phyloP scores from a whole-genome alignment of 441 rosid species.

The Dalechampia spathulata region DNA sequence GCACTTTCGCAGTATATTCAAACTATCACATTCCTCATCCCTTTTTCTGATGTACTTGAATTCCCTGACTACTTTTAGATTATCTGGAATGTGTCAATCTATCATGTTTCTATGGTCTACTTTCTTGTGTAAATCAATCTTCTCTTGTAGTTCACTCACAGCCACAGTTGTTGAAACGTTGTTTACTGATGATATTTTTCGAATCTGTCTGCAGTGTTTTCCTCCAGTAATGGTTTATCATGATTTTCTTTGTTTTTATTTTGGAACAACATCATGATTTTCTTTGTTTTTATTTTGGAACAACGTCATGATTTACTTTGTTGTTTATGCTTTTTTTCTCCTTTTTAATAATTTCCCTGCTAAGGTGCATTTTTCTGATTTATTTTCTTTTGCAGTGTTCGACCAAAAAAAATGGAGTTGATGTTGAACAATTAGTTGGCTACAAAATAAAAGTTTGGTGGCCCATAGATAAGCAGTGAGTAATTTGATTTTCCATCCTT shows the following conservation, averaged over 20 bases:
- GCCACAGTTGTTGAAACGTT: neutral
- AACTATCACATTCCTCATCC: neutral
- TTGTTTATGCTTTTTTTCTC: too few relatives aligned
- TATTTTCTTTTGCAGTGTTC: constrained; percentile 50
- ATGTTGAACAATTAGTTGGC: constrained; percentile 74
- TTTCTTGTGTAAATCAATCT: neutral
- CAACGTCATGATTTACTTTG: too few relatives aligned
- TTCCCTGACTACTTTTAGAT: neutral
- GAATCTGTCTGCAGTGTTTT: neutral
- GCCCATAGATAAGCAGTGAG: constrained; percentile 99
- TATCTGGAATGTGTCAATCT: neutral
- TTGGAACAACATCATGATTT: too few relatives aligned
- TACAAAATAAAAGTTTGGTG: constrained; percentile 94
- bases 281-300: too few relatives aligned
- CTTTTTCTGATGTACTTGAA: neutral
- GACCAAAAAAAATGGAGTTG: constrained; percentile 41
- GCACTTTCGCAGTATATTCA: too few relatives aligned
- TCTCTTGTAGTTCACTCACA: neutral
- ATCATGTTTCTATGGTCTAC: neutral
- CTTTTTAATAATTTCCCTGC: neutral
- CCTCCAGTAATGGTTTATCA: neutral
- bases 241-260: too few relatives aligned
- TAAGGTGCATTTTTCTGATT: constrained; percentile 19
- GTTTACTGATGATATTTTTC: neutral
- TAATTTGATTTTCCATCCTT: constrained; percentile 7